These are phyloP conservation scores for Kluyveromyces sp. DNA, from an alignment of 1,139 yeast species.

Conservation along the genomic window DNA sequence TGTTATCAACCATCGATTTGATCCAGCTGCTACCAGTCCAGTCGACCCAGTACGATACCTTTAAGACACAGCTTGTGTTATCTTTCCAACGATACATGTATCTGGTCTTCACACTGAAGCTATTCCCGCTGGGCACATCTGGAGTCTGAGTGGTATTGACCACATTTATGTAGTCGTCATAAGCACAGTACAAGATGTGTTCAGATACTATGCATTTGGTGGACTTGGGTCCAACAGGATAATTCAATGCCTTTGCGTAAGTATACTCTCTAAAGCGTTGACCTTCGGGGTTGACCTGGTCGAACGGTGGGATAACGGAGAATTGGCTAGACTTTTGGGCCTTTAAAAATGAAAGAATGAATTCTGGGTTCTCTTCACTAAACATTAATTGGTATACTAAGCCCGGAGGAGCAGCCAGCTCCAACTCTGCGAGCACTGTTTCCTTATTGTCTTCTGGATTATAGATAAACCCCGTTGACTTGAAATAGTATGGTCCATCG, in stretches of 20 bases:
- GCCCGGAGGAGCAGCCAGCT: slow-evolving; percentile 72
- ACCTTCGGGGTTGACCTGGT: slow-evolving; percentile 35
- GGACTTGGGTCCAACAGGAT: slow-evolving; percentile 89
- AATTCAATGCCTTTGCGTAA: slow-evolving; percentile 73
- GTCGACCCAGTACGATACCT: slow-evolving; percentile 62
- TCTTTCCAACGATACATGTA: slow-evolving; percentile 70
- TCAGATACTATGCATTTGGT: slow-evolving; percentile 78
- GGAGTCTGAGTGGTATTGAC: slow-evolving; percentile 75
- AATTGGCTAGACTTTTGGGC: slow-evolving; percentile 68
- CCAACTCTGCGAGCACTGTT: slow-evolving; percentile 43
- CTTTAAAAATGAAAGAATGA: slow-evolving; percentile 46
- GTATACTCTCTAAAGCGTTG: slow-evolving; percentile 50
- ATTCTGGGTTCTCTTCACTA: slow-evolving; percentile 55
- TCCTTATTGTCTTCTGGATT: slow-evolving; percentile 54
- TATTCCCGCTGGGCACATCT: slow-evolving; percentile 88
- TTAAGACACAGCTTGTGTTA: slow-evolving; percentile 52
- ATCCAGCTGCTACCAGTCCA: slow-evolving; percentile 95
- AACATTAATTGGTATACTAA: slow-evolving; percentile 60
- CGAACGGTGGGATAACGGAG: slow-evolving; percentile 42
- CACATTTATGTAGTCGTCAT: slow-evolving; percentile 48
- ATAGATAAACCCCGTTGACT: slow-evolving; percentile 41
- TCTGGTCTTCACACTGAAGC: slow-evolving; percentile 70
- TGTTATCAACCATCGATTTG: slow-evolving; percentile 83
- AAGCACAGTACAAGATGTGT: slow-evolving; percentile 54
- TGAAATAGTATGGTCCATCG: slow-evolving; percentile 44